phyloP scores from a whole-genome alignment of 108 stramenopile species.

The Epithemia pelagica region DNA sequence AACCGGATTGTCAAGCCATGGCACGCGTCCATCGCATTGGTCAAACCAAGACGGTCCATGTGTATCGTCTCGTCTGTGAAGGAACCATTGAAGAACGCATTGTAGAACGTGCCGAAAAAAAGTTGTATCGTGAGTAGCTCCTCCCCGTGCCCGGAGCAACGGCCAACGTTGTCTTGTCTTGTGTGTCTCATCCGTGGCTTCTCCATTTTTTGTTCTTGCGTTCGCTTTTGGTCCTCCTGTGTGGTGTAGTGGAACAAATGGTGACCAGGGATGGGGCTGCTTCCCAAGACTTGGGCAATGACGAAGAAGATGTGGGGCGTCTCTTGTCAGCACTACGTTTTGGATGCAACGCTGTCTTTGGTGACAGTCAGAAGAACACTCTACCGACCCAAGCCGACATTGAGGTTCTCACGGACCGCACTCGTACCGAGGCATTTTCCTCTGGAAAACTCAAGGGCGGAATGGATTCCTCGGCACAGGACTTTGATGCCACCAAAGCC shows the following conservation, averaged over 20 bases:
- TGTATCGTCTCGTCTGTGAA: conserved; percentile 76
- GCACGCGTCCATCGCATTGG: conserved; percentile 91
- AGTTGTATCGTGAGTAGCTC: conserved; percentile 51
- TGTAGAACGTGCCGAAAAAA: conserved; percentile 77
- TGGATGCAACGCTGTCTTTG: conserved; percentile 60
- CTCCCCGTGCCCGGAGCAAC: too few relatives aligned
- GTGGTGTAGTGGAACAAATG: conserved; percentile 33
- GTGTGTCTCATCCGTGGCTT: neutral
- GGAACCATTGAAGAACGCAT: conserved; percentile 88
- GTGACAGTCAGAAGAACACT: conserved; percentile 27
- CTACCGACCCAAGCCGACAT: conserved; percentile 71
- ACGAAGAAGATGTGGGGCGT: conserved; percentile 65
- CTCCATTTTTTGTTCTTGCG: neutral
- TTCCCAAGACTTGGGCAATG: conserved; percentile 18
- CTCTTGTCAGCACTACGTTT: conserved; percentile 47
- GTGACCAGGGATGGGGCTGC: conserved; percentile 47
- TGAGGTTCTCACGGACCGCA: conserved; percentile 66
- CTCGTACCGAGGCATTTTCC: conserved; percentile 34
- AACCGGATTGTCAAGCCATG: conserved; percentile 89
- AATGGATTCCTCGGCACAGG: conserved; percentile 18
- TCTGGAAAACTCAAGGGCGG: conserved; percentile 40
- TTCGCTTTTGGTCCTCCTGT: too few relatives aligned
- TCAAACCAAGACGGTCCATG: conserved; percentile 84
- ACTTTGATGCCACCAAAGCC: conserved; percentile 46
- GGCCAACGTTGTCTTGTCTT: neutral